These are phyloP conservation scores for Fusarium multiceps DNA, from an alignment of 2,329 filamentous ascomycete species.

Conservation along the genomic window DNA sequence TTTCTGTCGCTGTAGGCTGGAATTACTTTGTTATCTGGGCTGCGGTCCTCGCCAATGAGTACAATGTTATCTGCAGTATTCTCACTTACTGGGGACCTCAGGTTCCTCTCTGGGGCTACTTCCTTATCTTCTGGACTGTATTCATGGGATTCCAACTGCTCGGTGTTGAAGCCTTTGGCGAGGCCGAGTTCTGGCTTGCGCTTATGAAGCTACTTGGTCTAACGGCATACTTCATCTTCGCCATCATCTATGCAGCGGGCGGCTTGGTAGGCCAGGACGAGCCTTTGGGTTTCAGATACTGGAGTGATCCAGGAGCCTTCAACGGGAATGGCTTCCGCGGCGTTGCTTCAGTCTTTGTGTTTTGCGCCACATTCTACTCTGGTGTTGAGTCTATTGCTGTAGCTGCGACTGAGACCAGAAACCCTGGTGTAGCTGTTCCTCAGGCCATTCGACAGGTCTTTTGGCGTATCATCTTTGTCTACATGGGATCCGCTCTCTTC, in stretches of 20 bases:
- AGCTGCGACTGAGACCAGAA: slow-evolving; percentile 70
- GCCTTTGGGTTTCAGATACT: slow-evolving; percentile 75
- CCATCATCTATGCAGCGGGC: slow-evolving; percentile 76
- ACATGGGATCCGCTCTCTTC: slow-evolving; percentile 78
- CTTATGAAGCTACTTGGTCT: slow-evolving; percentile 77
- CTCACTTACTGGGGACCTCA: slow-evolving; percentile 73
- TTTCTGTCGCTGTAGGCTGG: slow-evolving; percentile 76
- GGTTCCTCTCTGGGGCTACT: slow-evolving; percentile 73
- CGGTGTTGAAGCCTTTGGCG: slow-evolving; percentile 79
- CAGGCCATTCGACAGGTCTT: slow-evolving; percentile 70
- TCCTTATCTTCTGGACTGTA: slow-evolving; percentile 78
- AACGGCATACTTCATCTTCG: slow-evolving; percentile 78
- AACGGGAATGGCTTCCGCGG: slow-evolving; percentile 73
- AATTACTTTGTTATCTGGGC: slow-evolving; percentile 78
- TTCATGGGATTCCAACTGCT: slow-evolving; percentile 77
- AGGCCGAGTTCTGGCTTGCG: slow-evolving; percentile 84
- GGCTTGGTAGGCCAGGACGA: slow-evolving; percentile 69
- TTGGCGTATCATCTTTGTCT: slow-evolving; percentile 70
- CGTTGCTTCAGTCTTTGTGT: slow-evolving; percentile 74
- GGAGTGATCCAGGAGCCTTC: slow-evolving; percentile 77
- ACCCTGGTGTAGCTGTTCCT: slow-evolving; percentile 66
- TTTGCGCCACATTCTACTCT: slow-evolving; percentile 76
- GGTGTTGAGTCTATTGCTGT: slow-evolving; percentile 74
- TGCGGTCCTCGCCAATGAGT: slow-evolving; percentile 75
- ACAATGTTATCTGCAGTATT: slow-evolving; percentile 75